phyloP scores from a whole-genome alignment of 768 basidiomycete genomes.

The Boletus pseudo-olivaceus region DNA sequence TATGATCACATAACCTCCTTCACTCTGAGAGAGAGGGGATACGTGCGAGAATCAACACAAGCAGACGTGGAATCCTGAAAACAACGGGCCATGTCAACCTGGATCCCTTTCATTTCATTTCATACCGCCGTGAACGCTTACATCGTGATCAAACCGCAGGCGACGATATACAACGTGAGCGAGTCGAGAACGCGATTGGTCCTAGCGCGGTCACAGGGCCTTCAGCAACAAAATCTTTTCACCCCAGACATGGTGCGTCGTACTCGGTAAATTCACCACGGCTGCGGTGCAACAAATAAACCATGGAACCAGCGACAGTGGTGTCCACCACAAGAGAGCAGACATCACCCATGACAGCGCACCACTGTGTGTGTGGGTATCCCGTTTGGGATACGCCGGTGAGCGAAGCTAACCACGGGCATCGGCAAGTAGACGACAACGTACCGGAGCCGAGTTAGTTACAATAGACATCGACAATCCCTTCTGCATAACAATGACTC shows the following conservation, averaged over 20 bases:
- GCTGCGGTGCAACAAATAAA: neutral
- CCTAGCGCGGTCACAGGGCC: neutral
- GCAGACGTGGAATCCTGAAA: neutral
- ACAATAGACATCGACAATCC: no score
- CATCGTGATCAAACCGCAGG: conserved; percentile 1
- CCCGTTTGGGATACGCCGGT: neutral
- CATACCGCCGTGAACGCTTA: neutral
- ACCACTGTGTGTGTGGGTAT: neutral
- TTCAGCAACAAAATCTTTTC: neutral
- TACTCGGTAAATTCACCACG: neutral
- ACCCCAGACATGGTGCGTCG: neutral
- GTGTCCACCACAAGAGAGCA: neutral
- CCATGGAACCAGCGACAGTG: neutral
- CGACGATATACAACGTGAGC: neutral
- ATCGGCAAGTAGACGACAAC: neutral
- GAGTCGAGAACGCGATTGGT: neutral
- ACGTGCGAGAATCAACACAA: neutral
- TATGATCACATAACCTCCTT: neutral
- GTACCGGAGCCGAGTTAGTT: neutral
- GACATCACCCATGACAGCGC: neutral
- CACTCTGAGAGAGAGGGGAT: neutral
- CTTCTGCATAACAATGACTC: neutral
- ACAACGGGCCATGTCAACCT: neutral
- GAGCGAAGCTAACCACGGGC: neutral
- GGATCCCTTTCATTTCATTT: neutral